phyloP scores from a whole-genome alignment of 2,329 filamentous ascomycete species.

The Setomelanomma holmii region DNA sequence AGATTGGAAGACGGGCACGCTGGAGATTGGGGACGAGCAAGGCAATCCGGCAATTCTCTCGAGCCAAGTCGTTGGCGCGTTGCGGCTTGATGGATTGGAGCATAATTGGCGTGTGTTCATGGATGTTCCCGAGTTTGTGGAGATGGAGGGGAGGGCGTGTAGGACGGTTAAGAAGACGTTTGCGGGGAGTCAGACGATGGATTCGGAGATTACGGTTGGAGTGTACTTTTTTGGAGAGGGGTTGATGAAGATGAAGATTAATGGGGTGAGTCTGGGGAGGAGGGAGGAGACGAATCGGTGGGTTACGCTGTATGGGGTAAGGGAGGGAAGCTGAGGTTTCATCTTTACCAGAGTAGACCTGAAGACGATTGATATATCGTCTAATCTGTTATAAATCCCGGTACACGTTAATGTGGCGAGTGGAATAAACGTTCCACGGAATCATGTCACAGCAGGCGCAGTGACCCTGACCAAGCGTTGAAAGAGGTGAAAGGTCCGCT shows the following conservation, averaged over 20 bases:
- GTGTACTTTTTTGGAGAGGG: background rate
- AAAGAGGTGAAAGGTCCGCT: background rate
- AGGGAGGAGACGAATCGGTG: background rate
- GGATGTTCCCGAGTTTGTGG: background rate
- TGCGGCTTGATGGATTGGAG: background rate
- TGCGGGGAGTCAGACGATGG: background rate
- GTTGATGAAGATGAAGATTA: background rate
- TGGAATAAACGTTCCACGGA: background rate
- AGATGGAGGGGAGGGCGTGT: background rate
- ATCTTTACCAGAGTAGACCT: too few relatives aligned
- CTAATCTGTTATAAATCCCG: background rate
- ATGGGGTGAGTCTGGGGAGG: background rate
- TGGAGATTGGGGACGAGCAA: background rate
- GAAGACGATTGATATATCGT: background rate
- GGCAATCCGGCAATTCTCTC: background rate
- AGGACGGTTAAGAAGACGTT: background rate
- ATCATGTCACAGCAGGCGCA: background rate
- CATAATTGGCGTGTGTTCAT: background rate
- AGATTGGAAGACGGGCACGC: background rate
- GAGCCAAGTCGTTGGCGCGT: background rate
- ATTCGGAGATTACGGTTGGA: background rate
- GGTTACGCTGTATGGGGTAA: background rate
- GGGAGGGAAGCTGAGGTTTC: background rate
- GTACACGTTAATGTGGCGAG: background rate
- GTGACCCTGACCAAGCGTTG: background rate